phyloP scores from a whole-genome alignment of 2,329 filamentous ascomycete species.

The Fusarium sp. region DNA sequence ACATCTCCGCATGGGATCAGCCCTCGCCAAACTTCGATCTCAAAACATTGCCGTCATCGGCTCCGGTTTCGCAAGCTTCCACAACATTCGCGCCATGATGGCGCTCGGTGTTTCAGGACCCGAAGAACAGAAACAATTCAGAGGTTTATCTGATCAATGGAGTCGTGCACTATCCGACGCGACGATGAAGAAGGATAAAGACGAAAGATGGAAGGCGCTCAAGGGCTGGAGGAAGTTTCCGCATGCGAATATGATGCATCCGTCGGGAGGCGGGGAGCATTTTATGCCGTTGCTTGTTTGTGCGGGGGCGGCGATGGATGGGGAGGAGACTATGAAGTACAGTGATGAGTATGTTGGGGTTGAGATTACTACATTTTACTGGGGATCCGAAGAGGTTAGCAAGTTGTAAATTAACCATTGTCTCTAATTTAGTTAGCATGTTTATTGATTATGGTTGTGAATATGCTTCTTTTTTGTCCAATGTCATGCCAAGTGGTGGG shows the following conservation, averaged over 20 bases:
- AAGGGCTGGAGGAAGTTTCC: slow-evolving; percentile 61
- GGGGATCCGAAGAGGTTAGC: slow-evolving; percentile 53
- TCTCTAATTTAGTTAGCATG: neutral
- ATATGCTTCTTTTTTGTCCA: slow-evolving; percentile 26
- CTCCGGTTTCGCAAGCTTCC: slow-evolving; percentile 69
- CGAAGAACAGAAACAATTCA: slow-evolving; percentile 42
- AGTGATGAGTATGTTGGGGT: slow-evolving; percentile 62
- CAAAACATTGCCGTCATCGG: slow-evolving; percentile 69
- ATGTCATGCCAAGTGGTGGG: neutral
- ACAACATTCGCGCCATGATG: slow-evolving; percentile 64
- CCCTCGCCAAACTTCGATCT: slow-evolving; percentile 61
- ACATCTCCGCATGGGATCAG: slow-evolving; percentile 65
- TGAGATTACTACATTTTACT: slow-evolving; percentile 67
- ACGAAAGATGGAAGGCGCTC: slow-evolving; percentile 56
- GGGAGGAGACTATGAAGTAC: slow-evolving; percentile 57
- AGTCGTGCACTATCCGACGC: slow-evolving; percentile 59
- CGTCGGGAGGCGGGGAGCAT: slow-evolving; percentile 65
- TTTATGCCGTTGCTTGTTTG: slow-evolving; percentile 70
- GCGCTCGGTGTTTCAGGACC: slow-evolving; percentile 45
- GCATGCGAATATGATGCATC: slow-evolving; percentile 65
- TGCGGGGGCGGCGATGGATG: slow-evolving; percentile 61
- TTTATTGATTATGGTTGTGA: slow-evolving; percentile 3
- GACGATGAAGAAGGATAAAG: slow-evolving; percentile 48
- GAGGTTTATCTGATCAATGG: slow-evolving; percentile 54
- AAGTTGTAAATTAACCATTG: neutral